Conservation (phyloP, 371 early-diverging fungal genomes). For the Mucor circinelloides region DNA sequence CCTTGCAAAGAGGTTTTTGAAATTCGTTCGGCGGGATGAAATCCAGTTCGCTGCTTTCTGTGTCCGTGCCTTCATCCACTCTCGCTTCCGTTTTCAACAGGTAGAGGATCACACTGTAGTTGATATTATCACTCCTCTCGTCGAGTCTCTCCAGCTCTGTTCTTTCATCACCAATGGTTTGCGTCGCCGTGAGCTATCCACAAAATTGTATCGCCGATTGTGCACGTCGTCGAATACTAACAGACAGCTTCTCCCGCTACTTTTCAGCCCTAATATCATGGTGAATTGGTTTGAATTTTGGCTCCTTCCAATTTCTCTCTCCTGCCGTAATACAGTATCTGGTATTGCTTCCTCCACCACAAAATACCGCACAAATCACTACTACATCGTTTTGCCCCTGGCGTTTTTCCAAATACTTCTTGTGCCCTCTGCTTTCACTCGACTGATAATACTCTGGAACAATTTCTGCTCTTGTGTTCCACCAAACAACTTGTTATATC, state of each 20-base stretch:
- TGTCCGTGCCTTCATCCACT: background rate
- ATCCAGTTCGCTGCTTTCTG: background rate
- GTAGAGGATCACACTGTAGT: background rate
- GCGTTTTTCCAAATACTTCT: too few species aligned
- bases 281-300: too few species aligned
- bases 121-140: background rate
- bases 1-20: too few species aligned
- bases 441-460: background rate
- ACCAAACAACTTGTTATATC: too few species aligned
- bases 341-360: too few species aligned
- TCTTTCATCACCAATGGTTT: too few species aligned
- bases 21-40: background rate
- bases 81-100: background rate
- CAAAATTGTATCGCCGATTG: background rate
- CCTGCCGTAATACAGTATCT: too few species aligned
- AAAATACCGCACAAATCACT: too few species aligned
- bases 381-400: too few species aligned
- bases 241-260: background rate
- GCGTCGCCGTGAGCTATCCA: background rate
- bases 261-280: too few species aligned
- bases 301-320: too few species aligned
- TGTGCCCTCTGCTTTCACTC: background rate
- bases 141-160: background rate
- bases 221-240: background rate
- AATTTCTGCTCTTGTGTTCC: conserved; percentile 1